These are phyloP conservation scores for Alternaria hordeiaustralica DNA, from an alignment of 2,329 filamentous ascomycete genomes.

Conservation along the genomic window DNA sequence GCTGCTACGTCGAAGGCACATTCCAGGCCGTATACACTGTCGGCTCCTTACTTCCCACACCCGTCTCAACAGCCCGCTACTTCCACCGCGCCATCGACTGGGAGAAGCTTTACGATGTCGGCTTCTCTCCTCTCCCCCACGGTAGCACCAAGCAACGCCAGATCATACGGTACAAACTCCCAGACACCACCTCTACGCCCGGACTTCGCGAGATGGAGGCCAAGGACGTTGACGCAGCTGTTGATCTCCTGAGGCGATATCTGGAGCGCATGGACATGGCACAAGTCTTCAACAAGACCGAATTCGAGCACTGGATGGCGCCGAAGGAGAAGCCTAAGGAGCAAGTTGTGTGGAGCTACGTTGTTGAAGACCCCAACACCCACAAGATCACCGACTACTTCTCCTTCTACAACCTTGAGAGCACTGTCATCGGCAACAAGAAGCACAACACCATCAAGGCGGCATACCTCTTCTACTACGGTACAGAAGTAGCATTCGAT, in stretches of 20 bases:
- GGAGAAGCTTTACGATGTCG: constrained; percentile 93
- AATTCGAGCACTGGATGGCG: constrained; percentile 87
- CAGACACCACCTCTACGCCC: constrained; percentile 72
- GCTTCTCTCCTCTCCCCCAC: constrained; percentile 86
- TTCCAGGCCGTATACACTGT: constrained; percentile 98
- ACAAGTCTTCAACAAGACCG: constrained; percentile 78
- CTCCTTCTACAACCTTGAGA: constrained; percentile 95
- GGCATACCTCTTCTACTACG: constrained; percentile 98
- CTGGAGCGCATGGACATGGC: constrained; percentile 81
- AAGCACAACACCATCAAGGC: constrained; percentile 83
- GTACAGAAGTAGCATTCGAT: constrained; percentile 76
- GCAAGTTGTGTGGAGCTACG: constrained; percentile 91
- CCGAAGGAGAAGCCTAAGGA: constrained; percentile 65
- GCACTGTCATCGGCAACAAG: constrained; percentile 82
- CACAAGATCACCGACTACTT: constrained; percentile 94
- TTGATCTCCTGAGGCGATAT: constrained; percentile 77
- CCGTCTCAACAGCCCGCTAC: constrained; percentile 91
- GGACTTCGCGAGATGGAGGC: constrained; percentile 81
- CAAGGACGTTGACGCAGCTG: constrained; percentile 78
- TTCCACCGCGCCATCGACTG: constrained; percentile 94
- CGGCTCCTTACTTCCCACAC: constrained; percentile 87
- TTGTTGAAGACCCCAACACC: constrained; percentile 74
- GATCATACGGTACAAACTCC: constrained; percentile 83
- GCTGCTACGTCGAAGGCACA: constrained; percentile 83
- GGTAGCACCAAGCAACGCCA: constrained; percentile 86